These are phyloP conservation scores for Periconia digitata DNA, from an alignment of 2,329 filamentous ascomycete genomes.

Conservation along the genomic window DNA sequence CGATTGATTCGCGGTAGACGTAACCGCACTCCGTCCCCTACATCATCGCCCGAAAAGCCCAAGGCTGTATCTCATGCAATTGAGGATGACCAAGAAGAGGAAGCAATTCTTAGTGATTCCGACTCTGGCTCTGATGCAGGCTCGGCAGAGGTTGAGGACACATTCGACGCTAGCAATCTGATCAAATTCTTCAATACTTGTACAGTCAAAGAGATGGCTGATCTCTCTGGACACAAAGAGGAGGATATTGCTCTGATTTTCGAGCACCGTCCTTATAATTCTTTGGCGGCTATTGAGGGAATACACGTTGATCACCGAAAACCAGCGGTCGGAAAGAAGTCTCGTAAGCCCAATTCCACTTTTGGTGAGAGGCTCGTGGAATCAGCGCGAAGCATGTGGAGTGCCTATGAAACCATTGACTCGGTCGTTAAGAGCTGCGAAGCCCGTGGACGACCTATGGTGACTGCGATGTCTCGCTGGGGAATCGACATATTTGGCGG, in stretches of 20 bases:
- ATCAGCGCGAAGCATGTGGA: slow-evolving; percentile 71
- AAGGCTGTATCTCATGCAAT: slow-evolving; percentile 1
- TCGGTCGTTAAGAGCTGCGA: slow-evolving; percentile 77
- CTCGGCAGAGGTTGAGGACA: slow-evolving; percentile 20
- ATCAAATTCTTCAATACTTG: slow-evolving; percentile 84
- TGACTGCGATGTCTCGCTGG: slow-evolving; percentile 67
- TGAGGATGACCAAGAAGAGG: slow-evolving; percentile 34
- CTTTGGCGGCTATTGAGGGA: slow-evolving; percentile 65
- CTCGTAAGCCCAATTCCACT: slow-evolving; percentile 47
- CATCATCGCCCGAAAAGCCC: slow-evolving; percentile 15
- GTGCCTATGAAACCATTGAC: slow-evolving; percentile 80
- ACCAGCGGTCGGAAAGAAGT: slow-evolving; percentile 36
- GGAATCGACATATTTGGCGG: slow-evolving; percentile 66
- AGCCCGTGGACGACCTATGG: slow-evolving; percentile 66
- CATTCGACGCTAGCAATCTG: slow-evolving; percentile 57
- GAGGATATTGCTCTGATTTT: slow-evolving; percentile 70
- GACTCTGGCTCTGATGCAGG: slow-evolving; percentile 51
- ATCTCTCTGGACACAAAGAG: slow-evolving; percentile 75
- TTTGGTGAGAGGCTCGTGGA: slow-evolving; percentile 70
- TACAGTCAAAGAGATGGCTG: slow-evolving; percentile 72
- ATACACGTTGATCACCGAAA: slow-evolving; percentile 52
- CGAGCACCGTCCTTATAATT: slow-evolving; percentile 71
- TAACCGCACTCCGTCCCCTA: slow-evolving; percentile 30
- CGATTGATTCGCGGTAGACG: slow-evolving; percentile 56
- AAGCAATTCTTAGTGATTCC: slow-evolving; percentile 38